Evolutionary conservation across 1,284 basidiomycete species (phyloP).

Genomic region (Exobasidium cylindrosporum): DNA sequence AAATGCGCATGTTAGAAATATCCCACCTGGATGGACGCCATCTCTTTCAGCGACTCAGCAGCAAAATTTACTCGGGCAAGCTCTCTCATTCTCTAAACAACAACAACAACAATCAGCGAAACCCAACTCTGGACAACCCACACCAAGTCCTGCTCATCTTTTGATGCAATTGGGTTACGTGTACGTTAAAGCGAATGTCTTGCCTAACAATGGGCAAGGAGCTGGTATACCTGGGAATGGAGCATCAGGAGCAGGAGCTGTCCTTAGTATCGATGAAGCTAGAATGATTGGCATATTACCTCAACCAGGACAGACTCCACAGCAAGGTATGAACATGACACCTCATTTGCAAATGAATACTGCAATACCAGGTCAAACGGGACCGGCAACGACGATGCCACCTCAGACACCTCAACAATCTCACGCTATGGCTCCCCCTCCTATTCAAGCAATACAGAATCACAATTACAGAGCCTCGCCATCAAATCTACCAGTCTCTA

Average conservation of each 20-base stretch:
- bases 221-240: constrained; percentile 24
- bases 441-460: not conserved
- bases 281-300: constrained; percentile 36
- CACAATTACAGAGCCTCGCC: not conserved
- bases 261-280: constrained; percentile 47
- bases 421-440: not conserved
- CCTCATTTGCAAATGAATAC: constrained; percentile 15
- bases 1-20: not conserved
- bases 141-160: constrained; percentile 36
- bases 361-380: not conserved
- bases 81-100: constrained; percentile 38
- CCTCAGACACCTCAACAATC: not conserved
- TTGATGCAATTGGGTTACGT: constrained; percentile 49
- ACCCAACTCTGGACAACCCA: constrained; percentile 6
- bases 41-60: constrained; percentile 43
- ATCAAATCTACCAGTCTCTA: not conserved
- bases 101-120: constrained; percentile 21
- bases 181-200: constrained; percentile 33
- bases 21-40: constrained; percentile 35
- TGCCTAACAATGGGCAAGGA: constrained; percentile 14
- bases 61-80: constrained; percentile 36
- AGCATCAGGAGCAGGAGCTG: constrained; percentile 17
- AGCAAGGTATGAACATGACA: constrained; percentile 20
- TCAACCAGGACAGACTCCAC: constrained; percentile 10
- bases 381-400: not conserved